Percentiles rank a stretch among this genome's conserved stretches.
Evolutionary conservation across 805 yeast species (phyloP).

Genomic region (Ogataea minuta): DNA sequence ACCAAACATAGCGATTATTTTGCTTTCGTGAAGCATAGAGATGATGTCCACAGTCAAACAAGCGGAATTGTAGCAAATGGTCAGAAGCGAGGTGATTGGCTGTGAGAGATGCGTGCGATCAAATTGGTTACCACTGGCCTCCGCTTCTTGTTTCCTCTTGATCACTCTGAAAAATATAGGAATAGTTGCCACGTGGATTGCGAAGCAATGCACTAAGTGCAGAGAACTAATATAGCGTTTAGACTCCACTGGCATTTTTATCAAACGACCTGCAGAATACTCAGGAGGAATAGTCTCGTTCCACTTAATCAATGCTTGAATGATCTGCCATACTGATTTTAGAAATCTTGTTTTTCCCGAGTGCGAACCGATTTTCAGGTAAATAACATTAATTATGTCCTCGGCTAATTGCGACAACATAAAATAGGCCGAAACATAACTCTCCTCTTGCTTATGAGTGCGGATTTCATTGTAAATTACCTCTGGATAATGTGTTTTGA

Average conservation of each 20-base stretch:
- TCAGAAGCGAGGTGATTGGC: slow-evolving; percentile 1
- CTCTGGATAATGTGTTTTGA: slow-evolving; percentile 1
- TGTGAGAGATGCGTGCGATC: neutral
- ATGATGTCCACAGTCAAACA: slow-evolving; percentile 6
- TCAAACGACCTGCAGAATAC: neutral
- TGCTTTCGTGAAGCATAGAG: neutral
- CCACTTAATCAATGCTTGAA: slow-evolving; percentile 4
- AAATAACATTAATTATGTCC: slow-evolving; percentile 5
- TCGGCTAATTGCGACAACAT: slow-evolving; percentile 2
- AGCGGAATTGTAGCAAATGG: slow-evolving; percentile 6
- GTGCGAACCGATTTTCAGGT: slow-evolving; percentile 3
- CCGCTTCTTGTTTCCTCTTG: slow-evolving; percentile 3
- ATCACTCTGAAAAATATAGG: slow-evolving; percentile 6
- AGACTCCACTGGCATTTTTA: neutral
- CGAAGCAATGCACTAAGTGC: slow-evolving; percentile 4
- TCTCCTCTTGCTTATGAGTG: neutral
- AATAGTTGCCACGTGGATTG: slow-evolving; percentile 5
- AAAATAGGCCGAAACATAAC: slow-evolving; percentile 1
- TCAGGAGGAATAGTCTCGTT: neutral
- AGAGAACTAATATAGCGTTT: slow-evolving; percentile 2
- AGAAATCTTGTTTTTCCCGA: slow-evolving; percentile 1
- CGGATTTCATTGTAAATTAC: neutral
- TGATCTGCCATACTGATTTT: slow-evolving; percentile 5
- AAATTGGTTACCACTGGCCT: slow-evolving; percentile 1
- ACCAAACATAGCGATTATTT: slow-evolving; percentile 5